Base-by-base conservation (phyloP, 2,329 filamentous ascomycete genomes). In the Pseudonectria buxi region DNA sequence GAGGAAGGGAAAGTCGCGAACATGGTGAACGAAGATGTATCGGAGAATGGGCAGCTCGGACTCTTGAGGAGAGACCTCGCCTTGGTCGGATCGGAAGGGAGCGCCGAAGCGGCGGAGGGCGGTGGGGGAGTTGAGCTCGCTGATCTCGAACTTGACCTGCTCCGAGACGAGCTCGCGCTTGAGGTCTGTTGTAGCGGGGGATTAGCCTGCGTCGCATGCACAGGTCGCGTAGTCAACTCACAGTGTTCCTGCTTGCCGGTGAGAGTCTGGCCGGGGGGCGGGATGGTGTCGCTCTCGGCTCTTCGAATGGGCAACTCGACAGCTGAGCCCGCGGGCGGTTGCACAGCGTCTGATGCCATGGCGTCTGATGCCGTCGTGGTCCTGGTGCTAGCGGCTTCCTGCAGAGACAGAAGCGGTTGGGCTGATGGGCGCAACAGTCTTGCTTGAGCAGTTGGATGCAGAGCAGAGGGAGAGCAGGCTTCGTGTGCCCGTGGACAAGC, bases 241-340 rank as follows among this genome's bases (percentile, higher is more conserved):
- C 88, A 98, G 61, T 98, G 92, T 62, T 98, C 92, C 72, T 98
- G 90, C 67, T 95, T 96, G 49, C 92, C 92, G 0, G 89, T 95
- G 57, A 98, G 66, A 6, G 65, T 49, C 42, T 74, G 69, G 28
- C 64, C 68, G 3, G 64, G 56, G 32, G 66, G 59, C 37, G 62
- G 55, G n/a, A 52, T 45, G 25, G 45, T 46, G 36, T 46, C 52
- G 41, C 44, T 47, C 45, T 49, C 55, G 37, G 44, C 49, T 25
- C 47, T 40, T 35, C 53, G 57, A 41, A 61, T 46, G n/a, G 59
- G 54, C 16, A 59, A 42, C 37, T 56, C 43, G 28, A 49, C 35
- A 15, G 41, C 13, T 28, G 42, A 18, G 31, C 35, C 41, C 28
- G 39, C 50, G 35, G 51, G 41, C 44, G 47, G 45, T 42, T 44